Conservation (phyloP, 129 eudicot species). For the Heracleum sosnowskyi region DNA sequence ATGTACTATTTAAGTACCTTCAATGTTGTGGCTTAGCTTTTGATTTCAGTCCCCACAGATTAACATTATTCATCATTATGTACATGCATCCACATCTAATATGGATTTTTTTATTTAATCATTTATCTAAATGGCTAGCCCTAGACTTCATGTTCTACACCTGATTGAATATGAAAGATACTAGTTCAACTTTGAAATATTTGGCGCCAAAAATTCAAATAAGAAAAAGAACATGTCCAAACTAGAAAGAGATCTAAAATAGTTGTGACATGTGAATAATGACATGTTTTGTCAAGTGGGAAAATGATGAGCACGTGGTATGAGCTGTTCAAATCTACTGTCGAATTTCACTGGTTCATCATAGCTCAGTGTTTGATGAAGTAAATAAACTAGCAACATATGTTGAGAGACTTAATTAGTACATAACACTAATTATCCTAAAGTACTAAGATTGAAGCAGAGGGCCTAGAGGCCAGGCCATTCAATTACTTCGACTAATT, state of each 20-base stretch:
- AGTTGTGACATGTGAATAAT: too few relatives aligned
- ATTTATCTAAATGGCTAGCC: not conserved
- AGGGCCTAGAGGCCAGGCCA: not conserved
- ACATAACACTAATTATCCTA: not conserved
- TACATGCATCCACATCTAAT: constrained; percentile 22
- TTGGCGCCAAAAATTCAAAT: not conserved
- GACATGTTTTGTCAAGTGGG: constrained; percentile 5
- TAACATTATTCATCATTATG: constrained; percentile 4
- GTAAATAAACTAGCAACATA: not conserved
- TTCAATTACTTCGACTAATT: too few relatives aligned
- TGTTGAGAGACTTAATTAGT: not conserved
- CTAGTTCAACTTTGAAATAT: not conserved
- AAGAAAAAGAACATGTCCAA: not conserved
- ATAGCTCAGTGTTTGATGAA: not conserved
- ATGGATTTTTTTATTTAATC: constrained; percentile 23
- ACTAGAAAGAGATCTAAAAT: not conserved
- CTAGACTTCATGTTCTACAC: not conserved
- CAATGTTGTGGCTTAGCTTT: constrained; percentile 6
- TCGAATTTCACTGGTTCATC: not conserved
- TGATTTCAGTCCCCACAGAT: constrained; percentile 2
- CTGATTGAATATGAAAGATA: not conserved
- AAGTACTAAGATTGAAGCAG: not conserved
- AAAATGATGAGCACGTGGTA: not conserved
- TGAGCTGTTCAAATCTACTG: constrained; percentile 6
- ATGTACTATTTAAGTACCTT: too few relatives aligned